These are phyloP conservation scores for Glycine latifolia DNA, from an alignment of 306 rosid genomes.

Conservation along the genomic window DNA sequence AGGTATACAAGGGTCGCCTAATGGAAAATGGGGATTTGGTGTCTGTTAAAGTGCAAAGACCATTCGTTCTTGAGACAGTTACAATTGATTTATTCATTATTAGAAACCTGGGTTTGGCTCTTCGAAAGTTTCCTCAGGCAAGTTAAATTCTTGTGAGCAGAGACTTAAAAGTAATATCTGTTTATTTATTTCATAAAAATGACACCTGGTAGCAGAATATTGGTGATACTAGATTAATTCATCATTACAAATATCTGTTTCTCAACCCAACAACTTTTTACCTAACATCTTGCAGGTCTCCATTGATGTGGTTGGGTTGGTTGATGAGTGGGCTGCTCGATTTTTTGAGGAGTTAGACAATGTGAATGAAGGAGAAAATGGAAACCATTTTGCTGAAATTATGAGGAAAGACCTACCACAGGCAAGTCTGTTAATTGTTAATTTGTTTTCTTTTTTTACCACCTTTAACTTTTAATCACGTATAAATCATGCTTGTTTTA, in stretches of 20 bases:
- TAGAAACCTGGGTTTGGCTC: constrained; percentile 89
- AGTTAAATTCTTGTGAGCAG: constrained; percentile 43
- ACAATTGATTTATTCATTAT: constrained; percentile 85
- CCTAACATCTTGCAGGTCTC: constrained; percentile 67
- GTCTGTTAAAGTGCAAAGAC: constrained; percentile 99
- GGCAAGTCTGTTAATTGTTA: constrained; percentile 56
- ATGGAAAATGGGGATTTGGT: constrained; percentile 95
- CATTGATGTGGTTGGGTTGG: constrained; percentile 96
- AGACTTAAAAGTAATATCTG: constrained; percentile 29
- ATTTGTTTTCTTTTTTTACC: background rate
- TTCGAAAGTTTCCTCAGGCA: constrained; percentile 94
- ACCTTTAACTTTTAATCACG: constrained; percentile 20
- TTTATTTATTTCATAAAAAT: constrained; percentile 13
- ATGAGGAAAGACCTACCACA: constrained; percentile 98
- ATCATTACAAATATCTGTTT: constrained; percentile 22
- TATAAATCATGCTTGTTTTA: constrained; percentile 28
- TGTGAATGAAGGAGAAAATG: constrained; percentile 96
- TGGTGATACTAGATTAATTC: constrained; percentile 41
- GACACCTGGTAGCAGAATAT: constrained; percentile 25
- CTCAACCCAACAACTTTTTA: constrained; percentile 37
- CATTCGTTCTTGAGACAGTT: constrained; percentile 97
- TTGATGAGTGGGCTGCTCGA: constrained; percentile 99
- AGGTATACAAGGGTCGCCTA: constrained; percentile 93
- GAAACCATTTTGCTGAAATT: constrained; percentile 87
- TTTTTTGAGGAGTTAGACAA: constrained; percentile 98